Evolutionary conservation across 352 stramenopile species (phyloP).

Genomic region (Thalassiosira sp.): DNA sequence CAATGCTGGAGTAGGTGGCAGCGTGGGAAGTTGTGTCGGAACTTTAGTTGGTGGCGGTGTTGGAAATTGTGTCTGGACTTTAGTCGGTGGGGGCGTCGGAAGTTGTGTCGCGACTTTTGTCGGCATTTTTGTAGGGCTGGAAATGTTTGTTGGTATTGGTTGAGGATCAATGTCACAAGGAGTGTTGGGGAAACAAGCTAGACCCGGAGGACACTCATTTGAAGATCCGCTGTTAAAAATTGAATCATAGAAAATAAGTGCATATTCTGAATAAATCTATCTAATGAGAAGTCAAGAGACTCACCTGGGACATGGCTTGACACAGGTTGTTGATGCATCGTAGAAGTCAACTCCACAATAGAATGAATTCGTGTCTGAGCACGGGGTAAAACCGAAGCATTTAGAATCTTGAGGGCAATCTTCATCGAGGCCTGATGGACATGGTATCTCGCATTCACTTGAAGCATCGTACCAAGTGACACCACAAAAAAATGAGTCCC

Average conservation of each 20-base stretch:
- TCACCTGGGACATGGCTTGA: constrained; percentile 41
- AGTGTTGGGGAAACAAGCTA: constrained; percentile 62
- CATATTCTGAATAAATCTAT: too few species aligned
- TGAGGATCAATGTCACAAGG: constrained; percentile 32
- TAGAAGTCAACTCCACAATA: constrained; percentile 55
- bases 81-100: constrained; percentile 25
- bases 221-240: constrained; percentile 24
- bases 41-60: constrained; percentile 23
- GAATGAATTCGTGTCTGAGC: constrained; percentile 46
- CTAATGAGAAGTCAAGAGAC: too few species aligned
- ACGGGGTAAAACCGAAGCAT: constrained; percentile 55
- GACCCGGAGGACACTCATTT: constrained; percentile 37
- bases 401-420: constrained; percentile 46
- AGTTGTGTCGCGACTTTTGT: constrained; percentile 31
- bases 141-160: background rate
- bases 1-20: constrained; percentile 13
- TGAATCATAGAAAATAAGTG: too few species aligned
- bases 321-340: constrained; percentile 49
- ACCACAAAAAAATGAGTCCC: constrained; percentile 49
- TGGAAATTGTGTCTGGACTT: constrained; percentile 30
- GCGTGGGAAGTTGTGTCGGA: constrained; percentile 33
- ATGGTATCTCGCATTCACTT: constrained; percentile 45
- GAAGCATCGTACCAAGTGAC: constrained; percentile 49
- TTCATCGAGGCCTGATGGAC: constrained; percentile 44
- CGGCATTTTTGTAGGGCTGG: background rate